Evolutionary conservation across 768 basidiomycete genomes (phyloP).

Genomic region (Psilocybe azurescens): DNA sequence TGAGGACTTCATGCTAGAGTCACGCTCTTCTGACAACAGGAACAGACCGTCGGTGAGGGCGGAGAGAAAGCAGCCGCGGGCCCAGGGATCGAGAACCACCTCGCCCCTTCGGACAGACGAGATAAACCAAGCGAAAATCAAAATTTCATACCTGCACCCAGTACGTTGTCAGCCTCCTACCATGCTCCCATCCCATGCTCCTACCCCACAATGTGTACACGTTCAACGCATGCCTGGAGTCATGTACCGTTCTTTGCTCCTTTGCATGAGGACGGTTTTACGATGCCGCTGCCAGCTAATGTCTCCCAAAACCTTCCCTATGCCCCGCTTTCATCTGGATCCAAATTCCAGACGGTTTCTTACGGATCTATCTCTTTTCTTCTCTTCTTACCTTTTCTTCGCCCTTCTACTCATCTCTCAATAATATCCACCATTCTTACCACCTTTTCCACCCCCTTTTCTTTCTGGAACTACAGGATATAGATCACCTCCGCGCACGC

Average conservation of each 20-base stretch:
- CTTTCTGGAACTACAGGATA: conserved; percentile 51
- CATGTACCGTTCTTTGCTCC: conserved; percentile 23
- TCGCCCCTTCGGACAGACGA: conserved; percentile 29
- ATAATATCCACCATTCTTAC: conserved; percentile 39
- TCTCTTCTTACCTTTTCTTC: conserved; percentile 32
- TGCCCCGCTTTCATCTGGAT: conserved; percentile 29
- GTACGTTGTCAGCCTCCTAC: conserved; percentile 70
- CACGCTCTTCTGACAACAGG: conserved; percentile 26
- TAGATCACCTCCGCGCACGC: conserved; percentile 45
- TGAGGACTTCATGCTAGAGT: conserved; percentile 11
- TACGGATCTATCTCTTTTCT: conserved; percentile 42
- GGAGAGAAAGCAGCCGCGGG: conserved; percentile 33
- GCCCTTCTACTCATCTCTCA: conserved; percentile 37
- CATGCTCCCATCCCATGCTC: conserved; percentile 38
- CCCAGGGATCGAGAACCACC: conserved; percentile 25
- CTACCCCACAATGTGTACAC: conserved; percentile 22
- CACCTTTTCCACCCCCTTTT: conserved; percentile 38
- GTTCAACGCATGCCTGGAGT: conserved; percentile 30
- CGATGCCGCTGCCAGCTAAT: conserved; percentile 22
- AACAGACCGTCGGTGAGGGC: conserved; percentile 23
- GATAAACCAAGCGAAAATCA: conserved; percentile 34
- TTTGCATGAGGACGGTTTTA: conserved; percentile 26
- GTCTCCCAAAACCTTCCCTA: conserved; percentile 31
- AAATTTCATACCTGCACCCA: conserved; percentile 47
- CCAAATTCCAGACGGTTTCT: conserved; percentile 35